Evolutionary conservation across 2,329 filamentous ascomycete genomes (phyloP), one percentile per base, ranked within the genome.

Genomic region (Harringtonia lauricola): DNA sequence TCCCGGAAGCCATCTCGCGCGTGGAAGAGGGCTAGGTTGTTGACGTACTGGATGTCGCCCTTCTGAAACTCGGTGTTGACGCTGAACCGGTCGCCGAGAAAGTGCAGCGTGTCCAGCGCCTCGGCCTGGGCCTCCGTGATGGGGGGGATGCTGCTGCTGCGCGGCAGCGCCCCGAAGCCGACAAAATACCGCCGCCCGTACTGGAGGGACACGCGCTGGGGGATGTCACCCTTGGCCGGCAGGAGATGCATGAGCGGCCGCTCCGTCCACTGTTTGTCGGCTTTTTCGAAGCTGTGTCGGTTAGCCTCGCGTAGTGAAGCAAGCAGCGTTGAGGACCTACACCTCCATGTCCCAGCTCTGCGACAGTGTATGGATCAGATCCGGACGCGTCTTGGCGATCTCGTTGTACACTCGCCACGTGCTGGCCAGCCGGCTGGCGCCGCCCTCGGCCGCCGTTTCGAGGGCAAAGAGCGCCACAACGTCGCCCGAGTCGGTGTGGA

Each of bases 381-480:
- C 77, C 0, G 77, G 77, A 17, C 76, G 59, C 2, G 67, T 73
- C 18, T 58, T 59, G 0, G 77, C 76, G 2, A 83, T 61, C 54
- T 80, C 70, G 49, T 82, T 82, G 55, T 82, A 82, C 3, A 82
- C 71, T 3, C 63, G 62, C 68, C 71, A 75, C 22, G 67, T 73
- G 51, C 74, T 76, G 0, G 74, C 68, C 12, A 82, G 57, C 47
- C 70, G 71, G 51, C 75, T 80, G 46, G 71, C 62, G 1, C 79
- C 78, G 0, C 79, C 79, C 2, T 62, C 60, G 0, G 67, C 67
- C 0, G 76, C 70, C 10, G 67, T 67, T 17, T 65, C 62, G 3
- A 80, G 65, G 1, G 70, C 71, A 39, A 77, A 71, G 8, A 82
- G 60, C 2, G 72, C 71, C 18, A 83, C 66, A 2, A 81, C 64